Base-by-base conservation (phyloP, 2,329 filamentous ascomycete species). In the Sclerotinia spermophila region DNA sequence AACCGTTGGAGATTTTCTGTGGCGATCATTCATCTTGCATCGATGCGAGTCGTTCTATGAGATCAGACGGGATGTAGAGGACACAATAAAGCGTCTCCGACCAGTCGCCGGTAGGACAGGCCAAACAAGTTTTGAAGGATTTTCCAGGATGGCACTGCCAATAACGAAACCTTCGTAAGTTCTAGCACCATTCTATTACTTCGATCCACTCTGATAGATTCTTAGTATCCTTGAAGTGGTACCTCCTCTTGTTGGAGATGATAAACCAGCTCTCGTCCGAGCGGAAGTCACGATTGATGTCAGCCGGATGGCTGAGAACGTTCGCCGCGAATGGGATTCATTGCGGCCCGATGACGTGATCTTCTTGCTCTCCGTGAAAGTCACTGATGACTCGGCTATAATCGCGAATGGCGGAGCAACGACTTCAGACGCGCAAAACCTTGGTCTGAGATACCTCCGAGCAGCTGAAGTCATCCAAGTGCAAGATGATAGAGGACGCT, bases 1-100 rank as follows among this genome's bases (percentile, higher is more conserved):
- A 21, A 97, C 94, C 3, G 89, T 97, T 66, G 94, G 94, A 3
- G 96, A 99, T 80, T 99, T 99, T 76, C 82, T 99, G n/a, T 99
- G 94, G 94, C 88, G 96, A 73, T 94, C 95, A 0, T 90, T 98
- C 77, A 86, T 96, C 21, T 84, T 99, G 13, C 96, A 97, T 79
- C 89, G 95, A 55, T 92, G 90, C 71, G 96, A 99, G 80, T 88
- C 95, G 0, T 97, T 98, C 79, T 98, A 96, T 79, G 92, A 93
- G 72, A 95, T 99, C 72, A 89, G 94, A 60, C 95, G 94, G 77
- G 93, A 99, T 79, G 89, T 99, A 71, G 93, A 97, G 79, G 88
- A 92, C 62, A 89, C 91, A 10, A 79, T 98, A 66, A 92, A 92
- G 77, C 89, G 93, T 60, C 82, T 99, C 72, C 89, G 91, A 74